Evolutionary conservation across 768 basidiomycete genomes (phyloP).

Genomic region (Dictyophora rubrovolvata): DNA sequence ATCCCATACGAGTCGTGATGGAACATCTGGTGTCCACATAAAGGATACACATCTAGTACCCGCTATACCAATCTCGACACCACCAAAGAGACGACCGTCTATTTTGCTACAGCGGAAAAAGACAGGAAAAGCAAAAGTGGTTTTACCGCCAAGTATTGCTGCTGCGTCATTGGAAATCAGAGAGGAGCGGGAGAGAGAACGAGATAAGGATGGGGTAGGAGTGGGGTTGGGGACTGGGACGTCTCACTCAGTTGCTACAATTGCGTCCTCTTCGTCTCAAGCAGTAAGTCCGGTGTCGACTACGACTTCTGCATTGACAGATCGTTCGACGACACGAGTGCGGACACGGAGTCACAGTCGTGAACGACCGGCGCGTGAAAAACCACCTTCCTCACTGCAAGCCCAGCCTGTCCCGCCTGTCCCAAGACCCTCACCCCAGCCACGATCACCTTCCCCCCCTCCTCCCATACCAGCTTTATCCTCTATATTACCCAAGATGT

Average conservation of each 20-base stretch:
- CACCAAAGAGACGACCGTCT: constrained; percentile 3
- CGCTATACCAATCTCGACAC: constrained; percentile 1
- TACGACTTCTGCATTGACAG: not conserved
- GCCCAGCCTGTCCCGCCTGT: not conserved
- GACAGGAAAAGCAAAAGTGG: not conserved
- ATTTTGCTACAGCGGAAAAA: not conserved
- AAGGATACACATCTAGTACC: not conserved
- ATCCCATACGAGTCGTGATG: not conserved
- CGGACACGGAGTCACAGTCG: not conserved
- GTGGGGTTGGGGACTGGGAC: not conserved
- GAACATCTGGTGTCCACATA: not conserved
- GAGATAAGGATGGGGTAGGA: not conserved
- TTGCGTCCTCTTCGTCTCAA: not conserved
- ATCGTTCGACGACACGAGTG: not conserved
- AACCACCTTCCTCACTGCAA: not conserved
- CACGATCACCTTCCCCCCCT: not conserved
- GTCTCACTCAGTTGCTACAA: not conserved
- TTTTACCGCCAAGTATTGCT: not conserved
- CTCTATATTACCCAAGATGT: not conserved
- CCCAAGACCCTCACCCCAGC: too few species aligned
- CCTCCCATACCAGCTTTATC: not conserved
- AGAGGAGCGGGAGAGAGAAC: not conserved
- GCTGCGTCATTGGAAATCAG: not conserved
- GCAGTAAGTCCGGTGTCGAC: not conserved
- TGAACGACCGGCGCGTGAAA: not conserved